Percentiles rank a stretch among this genome's conserved stretches.
These are phyloP conservation scores for Cyclotella atomus DNA, from an alignment of 108 stramenopile species.

Conservation along the genomic window DNA sequence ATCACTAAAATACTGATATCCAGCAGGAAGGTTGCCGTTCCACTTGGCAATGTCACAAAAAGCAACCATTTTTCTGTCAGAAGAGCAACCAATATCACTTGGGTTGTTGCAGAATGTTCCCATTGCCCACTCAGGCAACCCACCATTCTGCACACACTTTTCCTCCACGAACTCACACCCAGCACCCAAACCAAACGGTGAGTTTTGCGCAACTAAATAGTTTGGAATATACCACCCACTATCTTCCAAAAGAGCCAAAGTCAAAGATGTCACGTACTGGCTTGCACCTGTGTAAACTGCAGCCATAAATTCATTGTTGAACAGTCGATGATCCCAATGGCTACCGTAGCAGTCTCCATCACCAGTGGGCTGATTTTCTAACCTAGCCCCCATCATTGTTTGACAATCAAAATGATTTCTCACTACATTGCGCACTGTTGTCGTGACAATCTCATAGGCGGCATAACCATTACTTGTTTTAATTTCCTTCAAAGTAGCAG, in stretches of 20 bases:
- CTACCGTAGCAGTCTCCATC: conserved; percentile 50
- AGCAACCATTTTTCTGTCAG: conserved; percentile 39
- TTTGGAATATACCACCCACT: conserved; percentile 59
- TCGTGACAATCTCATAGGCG: conserved; percentile 52
- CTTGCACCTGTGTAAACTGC: conserved; percentile 47
- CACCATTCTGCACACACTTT: conserved; percentile 48
- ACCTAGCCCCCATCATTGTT: conserved; percentile 51
- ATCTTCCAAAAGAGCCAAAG: conserved; percentile 62
- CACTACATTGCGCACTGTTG: conserved; percentile 59
- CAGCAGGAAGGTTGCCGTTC: conserved; percentile 39
- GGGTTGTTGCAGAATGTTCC: conserved; percentile 39
- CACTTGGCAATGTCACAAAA: conserved; percentile 42
- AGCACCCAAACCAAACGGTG: conserved; percentile 55
- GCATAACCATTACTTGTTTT: conserved; percentile 44
- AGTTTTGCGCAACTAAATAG: conserved; percentile 42
- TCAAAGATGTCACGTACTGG: conserved; percentile 52
- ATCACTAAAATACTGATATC: conserved; percentile 44
- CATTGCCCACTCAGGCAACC: conserved; percentile 37
- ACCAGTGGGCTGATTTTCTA: conserved; percentile 56
- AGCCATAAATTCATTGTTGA: conserved; percentile 56
- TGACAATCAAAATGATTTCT: conserved; percentile 63
- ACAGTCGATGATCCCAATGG: conserved; percentile 60
- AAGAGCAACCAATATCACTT: conserved; percentile 34
- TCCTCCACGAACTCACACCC: conserved; percentile 60
- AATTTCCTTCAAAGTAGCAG: conserved; percentile 14